Percentiles rank a stretch among this genome's conserved stretches.
These are phyloP conservation scores for Cucumis hystrix DNA, from an alignment of 306 rosid species.

Conservation along the genomic window DNA sequence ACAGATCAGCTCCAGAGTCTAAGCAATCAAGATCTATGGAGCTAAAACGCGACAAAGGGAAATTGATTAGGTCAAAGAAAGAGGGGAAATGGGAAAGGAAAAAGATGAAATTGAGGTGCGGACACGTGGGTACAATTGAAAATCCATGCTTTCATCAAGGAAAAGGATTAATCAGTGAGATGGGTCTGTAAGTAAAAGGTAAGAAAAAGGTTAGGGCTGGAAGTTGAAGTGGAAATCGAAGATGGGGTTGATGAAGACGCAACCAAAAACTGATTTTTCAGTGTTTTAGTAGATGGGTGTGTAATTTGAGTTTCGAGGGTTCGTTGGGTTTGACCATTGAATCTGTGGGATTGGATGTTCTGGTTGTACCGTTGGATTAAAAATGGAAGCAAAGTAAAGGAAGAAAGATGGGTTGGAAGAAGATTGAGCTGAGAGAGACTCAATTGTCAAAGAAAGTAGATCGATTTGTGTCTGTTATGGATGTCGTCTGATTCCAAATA, in stretches of 20 bases:
- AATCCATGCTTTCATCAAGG: background rate
- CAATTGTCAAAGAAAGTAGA: background rate
- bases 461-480: background rate
- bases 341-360: background rate
- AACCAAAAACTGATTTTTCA: background rate
- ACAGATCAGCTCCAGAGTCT: background rate
- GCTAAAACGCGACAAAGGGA: background rate
- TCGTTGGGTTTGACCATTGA: background rate
- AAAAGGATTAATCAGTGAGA: background rate
- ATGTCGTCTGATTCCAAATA: background rate
- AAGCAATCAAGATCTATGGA: background rate
- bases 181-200: background rate
- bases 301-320: background rate
- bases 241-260: constrained; percentile 4
- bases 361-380: background rate
- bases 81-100: background rate
- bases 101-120: background rate
- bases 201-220: background rate
- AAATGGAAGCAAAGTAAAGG: background rate
- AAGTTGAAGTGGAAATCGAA: background rate
- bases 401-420: background rate
- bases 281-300: too few relatives aligned
- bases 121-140: background rate
- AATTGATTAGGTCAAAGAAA: constrained; percentile 4
- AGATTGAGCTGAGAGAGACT: background rate